Conservation (phyloP, 495 filamentous ascomycete genomes). For the Apodospora peruviana region DNA sequence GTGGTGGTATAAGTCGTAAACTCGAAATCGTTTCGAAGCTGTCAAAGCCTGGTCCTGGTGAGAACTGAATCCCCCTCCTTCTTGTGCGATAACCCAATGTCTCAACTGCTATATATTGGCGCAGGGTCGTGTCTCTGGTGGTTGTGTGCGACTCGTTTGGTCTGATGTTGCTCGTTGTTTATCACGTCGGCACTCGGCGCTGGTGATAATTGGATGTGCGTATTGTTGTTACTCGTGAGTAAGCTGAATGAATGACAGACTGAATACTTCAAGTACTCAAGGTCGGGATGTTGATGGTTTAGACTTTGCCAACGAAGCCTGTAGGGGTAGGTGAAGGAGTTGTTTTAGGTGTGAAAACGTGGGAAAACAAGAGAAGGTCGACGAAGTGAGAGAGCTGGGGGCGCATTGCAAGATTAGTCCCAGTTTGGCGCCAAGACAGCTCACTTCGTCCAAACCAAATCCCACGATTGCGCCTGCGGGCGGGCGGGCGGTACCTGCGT, state of each 20-base stretch:
- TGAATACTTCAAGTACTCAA: constrained; percentile 43
- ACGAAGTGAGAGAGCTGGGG: constrained; percentile 12
- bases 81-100: background rate
- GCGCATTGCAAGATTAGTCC: constrained; percentile 9
- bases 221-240: constrained; percentile 1
- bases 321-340: constrained; percentile 16
- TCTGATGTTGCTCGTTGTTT: too few species aligned
- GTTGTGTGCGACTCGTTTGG: too few species aligned
- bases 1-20: constrained; percentile 7
- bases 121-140: too few species aligned
- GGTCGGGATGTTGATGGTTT: constrained; percentile 15
- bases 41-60: background rate
- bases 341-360: constrained; percentile 2
- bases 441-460: constrained; percentile 1
- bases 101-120: background rate
- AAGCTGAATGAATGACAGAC: constrained; percentile 27
- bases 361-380: constrained; percentile 6
- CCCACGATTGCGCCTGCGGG: constrained; percentile 5
- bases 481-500: constrained; percentile 5
- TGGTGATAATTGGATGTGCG: background rate
- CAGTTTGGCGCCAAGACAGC: constrained; percentile 2
- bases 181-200: too few species aligned
- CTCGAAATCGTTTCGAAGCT: background rate
- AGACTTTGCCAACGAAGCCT: constrained; percentile 58
- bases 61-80: background rate